Percentiles rank a stretch among this genome's conserved stretches.
phyloP scores from a whole-genome alignment of 2,329 filamentous ascomycete species.

The Arthroderma sp. region DNA sequence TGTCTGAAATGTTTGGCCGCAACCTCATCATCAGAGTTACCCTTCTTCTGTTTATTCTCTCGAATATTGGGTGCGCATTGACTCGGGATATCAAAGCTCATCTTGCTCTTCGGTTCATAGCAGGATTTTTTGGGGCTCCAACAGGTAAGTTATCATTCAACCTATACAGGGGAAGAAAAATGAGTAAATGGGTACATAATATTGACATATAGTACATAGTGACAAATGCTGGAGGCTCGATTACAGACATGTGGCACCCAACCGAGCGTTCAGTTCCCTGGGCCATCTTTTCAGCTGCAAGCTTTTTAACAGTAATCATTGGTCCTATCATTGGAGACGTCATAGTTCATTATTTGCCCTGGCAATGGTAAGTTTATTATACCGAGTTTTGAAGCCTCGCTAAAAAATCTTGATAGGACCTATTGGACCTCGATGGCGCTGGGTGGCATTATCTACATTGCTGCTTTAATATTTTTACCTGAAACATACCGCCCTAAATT shows the following conservation, averaged over 20 bases:
- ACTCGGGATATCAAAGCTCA: constrained; percentile 42
- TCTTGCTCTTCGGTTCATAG: constrained; percentile 48
- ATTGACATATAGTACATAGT: too few species aligned
- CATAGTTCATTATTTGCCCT: background rate
- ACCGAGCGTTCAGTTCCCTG: constrained; percentile 55
- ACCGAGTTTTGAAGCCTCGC: constrained; percentile 16
- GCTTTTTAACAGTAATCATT: constrained; percentile 52
- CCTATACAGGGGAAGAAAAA: too few species aligned
- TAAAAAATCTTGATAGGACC: constrained; percentile 41
- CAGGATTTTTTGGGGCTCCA: constrained; percentile 50
- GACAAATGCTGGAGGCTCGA: background rate
- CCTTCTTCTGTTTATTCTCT: constrained; percentile 48
- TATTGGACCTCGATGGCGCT: constrained; percentile 57
- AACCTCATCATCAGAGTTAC: constrained; percentile 43
- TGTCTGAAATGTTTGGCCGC: constrained; percentile 52
- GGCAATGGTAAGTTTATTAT: constrained; percentile 34
- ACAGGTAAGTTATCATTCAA: too few species aligned
- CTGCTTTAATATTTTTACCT: constrained; percentile 50
- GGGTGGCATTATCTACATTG: constrained; percentile 48
- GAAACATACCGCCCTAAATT: constrained; percentile 58
- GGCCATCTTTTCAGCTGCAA: constrained; percentile 50
- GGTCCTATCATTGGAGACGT: constrained; percentile 42
- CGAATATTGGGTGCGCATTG: constrained; percentile 52
- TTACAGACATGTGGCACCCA: constrained; percentile 34
- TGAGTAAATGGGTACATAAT: too few species aligned